Evolutionary conservation across 139 green algal species (phyloP), one percentile per base, ranked within the genome.

Genomic region (Limnomonas spitsbergensis): DNA sequence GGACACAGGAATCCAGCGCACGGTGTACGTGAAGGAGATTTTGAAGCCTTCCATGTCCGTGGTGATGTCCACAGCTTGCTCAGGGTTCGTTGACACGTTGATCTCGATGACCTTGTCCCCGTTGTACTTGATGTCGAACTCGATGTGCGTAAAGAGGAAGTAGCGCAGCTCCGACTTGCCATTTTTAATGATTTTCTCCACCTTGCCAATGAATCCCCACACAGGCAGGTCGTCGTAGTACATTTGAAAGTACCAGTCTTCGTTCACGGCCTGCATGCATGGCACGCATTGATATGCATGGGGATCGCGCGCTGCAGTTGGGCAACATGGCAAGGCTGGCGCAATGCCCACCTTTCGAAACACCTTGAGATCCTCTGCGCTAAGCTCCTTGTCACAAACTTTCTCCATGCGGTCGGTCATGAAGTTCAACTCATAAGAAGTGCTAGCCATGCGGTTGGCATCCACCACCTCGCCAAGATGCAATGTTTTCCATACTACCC

Each of bases 211-310:
- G 84, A 96, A 97, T 27, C 93, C 95, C 95, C 95, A 99, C 35
- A 98, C 93, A 2, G 96, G 96, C 72, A 99, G 87, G 75, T 97
- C 92, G 77, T 97, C 93, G 61, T 92, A 94, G 77, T 94, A 94
- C 89, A 97, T 94, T 82, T 96, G 92, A 70, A 88, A 91, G 66
- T 92, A 91, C 86, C 86, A 92, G 67, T 91, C 88, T 27, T 91
- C 83, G 29, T 69, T 34, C n/a, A 90, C 83, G n/a, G 85, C 85
- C 88, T 91, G 85, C 69, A 56, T 7, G 24, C 27, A 7, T n/a
- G n/a, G n/a, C n/a, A n/a, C 68, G 32, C 29, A 72, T 52, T 38
- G 47, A n/a, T n/a, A n/a, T n/a, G n/a, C n/a, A n/a, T n/a, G n/a
- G n/a, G n/a, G n/a, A n/a, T n/a, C n/a, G n/a, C n/a, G n/a, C n/a